phyloP scores from a whole-genome alignment of 1,284 basidiomycete species.

The Cutaneotrichosporon cavernicola region DNA sequence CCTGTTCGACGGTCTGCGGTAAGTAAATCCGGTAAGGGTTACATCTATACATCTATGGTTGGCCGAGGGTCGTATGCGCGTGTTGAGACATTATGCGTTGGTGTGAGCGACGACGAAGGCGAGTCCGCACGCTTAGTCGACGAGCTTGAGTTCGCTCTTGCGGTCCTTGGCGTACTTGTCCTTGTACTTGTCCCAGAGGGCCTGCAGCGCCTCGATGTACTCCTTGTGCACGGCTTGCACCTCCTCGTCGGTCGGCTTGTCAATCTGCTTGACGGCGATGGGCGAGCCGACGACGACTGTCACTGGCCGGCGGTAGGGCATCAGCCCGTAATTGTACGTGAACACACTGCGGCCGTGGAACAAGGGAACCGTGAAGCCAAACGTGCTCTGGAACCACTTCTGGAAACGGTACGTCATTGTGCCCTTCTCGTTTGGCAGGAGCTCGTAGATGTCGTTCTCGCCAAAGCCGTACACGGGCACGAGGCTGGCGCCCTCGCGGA shows the following conservation, averaged over 20 bases:
- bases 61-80: background rate
- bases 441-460: slow-evolving; percentile 96
- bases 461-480: slow-evolving; percentile 97
- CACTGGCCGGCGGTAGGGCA: slow-evolving; percentile 87
- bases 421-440: slow-evolving; percentile 87
- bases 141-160: slow-evolving; percentile 51
- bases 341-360: slow-evolving; percentile 78
- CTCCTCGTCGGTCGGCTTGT: slow-evolving; percentile 77
- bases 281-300: slow-evolving; percentile 66
- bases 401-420: slow-evolving; percentile 81
- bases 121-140: slow-evolving; percentile 32
- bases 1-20: background rate
- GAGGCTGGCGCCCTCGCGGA: slow-evolving; percentile 87
- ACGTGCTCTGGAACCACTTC: slow-evolving; percentile 82
- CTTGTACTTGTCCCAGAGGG: slow-evolving; percentile 94
- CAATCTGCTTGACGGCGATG: slow-evolving; percentile 60
- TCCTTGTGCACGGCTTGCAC: slow-evolving; percentile 73
- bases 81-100: background rate
- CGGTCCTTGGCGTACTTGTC: slow-evolving; percentile 53
- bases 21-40: background rate
- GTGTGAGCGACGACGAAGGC: too few species aligned
- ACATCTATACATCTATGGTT: slow-evolving; percentile 6
- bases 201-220: slow-evolving; percentile 88
- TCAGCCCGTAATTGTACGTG: slow-evolving; percentile 63
- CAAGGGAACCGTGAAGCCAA: slow-evolving; percentile 94